Evolutionary conservation across 1,284 basidiomycete genomes (phyloP).

Genomic region (Pseudozyma thailandica): DNA sequence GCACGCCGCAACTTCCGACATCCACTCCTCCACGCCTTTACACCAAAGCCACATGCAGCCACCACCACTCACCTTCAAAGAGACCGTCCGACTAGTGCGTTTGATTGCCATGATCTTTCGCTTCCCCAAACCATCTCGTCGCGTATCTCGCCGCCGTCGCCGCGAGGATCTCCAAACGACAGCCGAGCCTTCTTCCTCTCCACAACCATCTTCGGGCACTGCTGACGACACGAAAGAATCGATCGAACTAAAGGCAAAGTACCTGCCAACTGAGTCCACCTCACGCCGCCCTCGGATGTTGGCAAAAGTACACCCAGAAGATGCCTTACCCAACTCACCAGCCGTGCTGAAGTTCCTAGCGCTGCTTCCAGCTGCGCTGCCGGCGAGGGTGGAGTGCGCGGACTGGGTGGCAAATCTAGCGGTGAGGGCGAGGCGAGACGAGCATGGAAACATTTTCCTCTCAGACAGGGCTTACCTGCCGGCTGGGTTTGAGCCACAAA

Average conservation of each 20-base stretch:
- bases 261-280: neutral
- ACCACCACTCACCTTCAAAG: slow-evolving; percentile 34
- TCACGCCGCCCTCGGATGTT: slow-evolving; percentile 23
- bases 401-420: slow-evolving; percentile 23
- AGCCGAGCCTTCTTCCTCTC: neutral
- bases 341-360: slow-evolving; percentile 32
- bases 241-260: slow-evolving; percentile 33
- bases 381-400: slow-evolving; percentile 3
- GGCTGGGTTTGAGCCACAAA: neutral
- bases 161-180: neutral
- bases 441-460: slow-evolving; percentile 29
- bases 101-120: slow-evolving; percentile 43
- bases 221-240: neutral
- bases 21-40: neutral
- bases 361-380: slow-evolving; percentile 27
- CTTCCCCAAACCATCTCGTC: slow-evolving; percentile 36
- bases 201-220: neutral
- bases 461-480: slow-evolving; percentile 14
- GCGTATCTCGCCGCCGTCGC: slow-evolving; percentile 12
- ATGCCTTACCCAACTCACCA: slow-evolving; percentile 11
- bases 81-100: slow-evolving; percentile 37
- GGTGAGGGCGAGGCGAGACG: slow-evolving; percentile 25
- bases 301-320: slow-evolving; percentile 23
- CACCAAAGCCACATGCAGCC: neutral
- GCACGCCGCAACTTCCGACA: slow-evolving; percentile 3